phyloP scores from a whole-genome alignment of 2,329 filamentous ascomycete genomes.

The Cladosporium sp. region DNA sequence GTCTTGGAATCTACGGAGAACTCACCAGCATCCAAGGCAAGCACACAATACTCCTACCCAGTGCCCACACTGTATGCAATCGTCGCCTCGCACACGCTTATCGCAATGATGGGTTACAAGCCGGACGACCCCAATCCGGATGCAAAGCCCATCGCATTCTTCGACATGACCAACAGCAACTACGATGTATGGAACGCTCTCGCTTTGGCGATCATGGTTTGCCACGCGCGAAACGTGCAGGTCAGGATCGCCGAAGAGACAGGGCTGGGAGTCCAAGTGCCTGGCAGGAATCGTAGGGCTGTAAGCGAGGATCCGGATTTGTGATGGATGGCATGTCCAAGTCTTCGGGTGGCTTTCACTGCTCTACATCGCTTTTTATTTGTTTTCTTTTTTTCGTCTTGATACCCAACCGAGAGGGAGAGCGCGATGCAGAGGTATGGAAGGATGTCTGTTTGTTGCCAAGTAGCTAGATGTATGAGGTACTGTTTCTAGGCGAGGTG shows the following conservation, averaged over 20 bases:
- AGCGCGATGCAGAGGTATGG: neutral
- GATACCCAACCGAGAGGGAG: neutral
- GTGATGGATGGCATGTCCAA: neutral
- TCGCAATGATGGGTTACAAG: slow-evolving; percentile 55
- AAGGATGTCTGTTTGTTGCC: neutral
- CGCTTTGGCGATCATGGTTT: slow-evolving; percentile 56
- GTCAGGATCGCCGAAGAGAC: slow-evolving; percentile 44
- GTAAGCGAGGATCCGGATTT: slow-evolving; percentile 13
- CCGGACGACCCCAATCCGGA: slow-evolving; percentile 37
- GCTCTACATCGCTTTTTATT: neutral
- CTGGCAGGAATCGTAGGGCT: slow-evolving; percentile 1
- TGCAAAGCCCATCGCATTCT: slow-evolving; percentile 46
- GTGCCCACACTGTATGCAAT: slow-evolving; percentile 57
- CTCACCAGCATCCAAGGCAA: slow-evolving; percentile 24
- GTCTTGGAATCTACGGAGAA: slow-evolving; percentile 31
- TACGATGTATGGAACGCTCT: slow-evolving; percentile 63
- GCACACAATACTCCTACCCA: slow-evolving; percentile 26
- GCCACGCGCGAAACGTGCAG: slow-evolving; percentile 55
- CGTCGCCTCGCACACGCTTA: slow-evolving; percentile 53
- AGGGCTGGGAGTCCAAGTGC: slow-evolving; percentile 24
- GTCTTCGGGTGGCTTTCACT: neutral
- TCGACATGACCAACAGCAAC: slow-evolving; percentile 53
- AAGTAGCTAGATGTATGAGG: neutral
- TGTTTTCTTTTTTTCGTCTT: neutral
- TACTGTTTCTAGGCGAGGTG: neutral